Percentiles rank a stretch among this genome's conserved stretches.
Evolutionary conservation across 805 yeast species (phyloP).

Genomic region (Candida cerambycidarum): DNA sequence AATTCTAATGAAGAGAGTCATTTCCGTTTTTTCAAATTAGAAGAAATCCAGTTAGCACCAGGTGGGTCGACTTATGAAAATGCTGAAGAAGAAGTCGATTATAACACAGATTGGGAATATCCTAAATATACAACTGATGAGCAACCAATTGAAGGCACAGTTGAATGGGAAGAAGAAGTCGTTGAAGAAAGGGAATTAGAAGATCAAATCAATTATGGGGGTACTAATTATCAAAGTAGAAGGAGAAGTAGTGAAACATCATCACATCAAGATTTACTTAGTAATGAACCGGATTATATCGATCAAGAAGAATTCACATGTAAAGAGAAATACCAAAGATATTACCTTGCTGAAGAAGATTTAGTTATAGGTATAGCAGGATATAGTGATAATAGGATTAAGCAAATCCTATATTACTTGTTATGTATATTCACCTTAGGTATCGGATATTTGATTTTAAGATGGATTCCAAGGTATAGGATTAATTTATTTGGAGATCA

Average conservation of each 20-base stretch:
- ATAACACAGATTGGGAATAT: conserved; percentile 73
- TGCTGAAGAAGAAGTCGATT: conserved; percentile 58
- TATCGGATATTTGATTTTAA: conserved; percentile 62
- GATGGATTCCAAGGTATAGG: conserved; percentile 85
- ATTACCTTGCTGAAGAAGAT: conserved; percentile 94
- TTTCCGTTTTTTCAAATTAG: conserved; percentile 80
- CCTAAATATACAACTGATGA: conserved; percentile 48
- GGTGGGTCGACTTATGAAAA: conserved; percentile 79
- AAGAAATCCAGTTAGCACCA: conserved; percentile 82
- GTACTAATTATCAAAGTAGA: conserved; percentile 15
- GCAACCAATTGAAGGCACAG: conserved; percentile 8
- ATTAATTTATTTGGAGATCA: conserved; percentile 64
- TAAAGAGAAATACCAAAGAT: conserved; percentile 59
- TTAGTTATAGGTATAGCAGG: conserved; percentile 94
- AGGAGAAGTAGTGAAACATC: conserved; percentile 11
- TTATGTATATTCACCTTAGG: conserved; percentile 67
- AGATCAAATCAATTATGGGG: conserved; percentile 11
- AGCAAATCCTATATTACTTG: conserved; percentile 48
- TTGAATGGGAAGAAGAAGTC: conserved; percentile 10
- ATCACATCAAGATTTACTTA: conserved; percentile 16
- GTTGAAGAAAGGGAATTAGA: conserved; percentile 7
- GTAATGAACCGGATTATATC: conserved; percentile 11
- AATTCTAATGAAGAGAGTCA: conserved; percentile 39
- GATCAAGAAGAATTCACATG: conserved; percentile 19
- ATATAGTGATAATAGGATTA: conserved; percentile 54